Base-by-base conservation (phyloP, 805 yeast genomes). In the Spathaspora gorwiae region DNA sequence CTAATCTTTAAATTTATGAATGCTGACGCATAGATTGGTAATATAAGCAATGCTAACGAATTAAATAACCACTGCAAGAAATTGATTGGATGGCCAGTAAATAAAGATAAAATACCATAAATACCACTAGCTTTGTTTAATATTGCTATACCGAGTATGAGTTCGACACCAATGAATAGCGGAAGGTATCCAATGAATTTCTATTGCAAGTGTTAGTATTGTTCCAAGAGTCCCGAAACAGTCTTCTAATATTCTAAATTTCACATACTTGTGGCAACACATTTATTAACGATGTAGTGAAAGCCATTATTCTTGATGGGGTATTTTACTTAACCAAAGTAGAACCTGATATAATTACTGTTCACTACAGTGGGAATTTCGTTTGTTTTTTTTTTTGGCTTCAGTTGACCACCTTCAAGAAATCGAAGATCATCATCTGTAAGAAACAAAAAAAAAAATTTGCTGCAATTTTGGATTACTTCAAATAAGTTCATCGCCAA, bases 41-140 rank as follows among this genome's bases (percentile, higher is more conserved):
- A 65, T 6, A 81, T 71, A 3, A 78, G 44, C 12, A 87, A 68
- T 2, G 95, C 83, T 47, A 83, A 61, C 13, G 84, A 54, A 62
- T 90, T 89, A 52, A 83, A 80, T 1, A 85, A 47, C 94, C 96
- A 87, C 60, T 92, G 97, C 67, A 86, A 69, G 48, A 83, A 78
- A 48, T 81, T 83, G 45, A 90, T 73, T 2, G 94, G 94, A 59
- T 90, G 96, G 1, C 96, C 94, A 0, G 97, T 90, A 57, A 92
- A 77, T 26, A 92, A 62, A 1, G 97, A 90, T 19, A 90, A 68
- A 32, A 92, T 70, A 27, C 97, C 99, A 63, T 84, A 92, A 15
- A 82, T 72, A 8, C 98, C 97, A 47, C 95, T 82, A 53, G 90
- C 87, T 61, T 90, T 90, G 69, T 92, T 92, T 51, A 90, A 73